Conservation (phyloP, 768 basidiomycete genomes). For the Leccinum truebloodii region DNA sequence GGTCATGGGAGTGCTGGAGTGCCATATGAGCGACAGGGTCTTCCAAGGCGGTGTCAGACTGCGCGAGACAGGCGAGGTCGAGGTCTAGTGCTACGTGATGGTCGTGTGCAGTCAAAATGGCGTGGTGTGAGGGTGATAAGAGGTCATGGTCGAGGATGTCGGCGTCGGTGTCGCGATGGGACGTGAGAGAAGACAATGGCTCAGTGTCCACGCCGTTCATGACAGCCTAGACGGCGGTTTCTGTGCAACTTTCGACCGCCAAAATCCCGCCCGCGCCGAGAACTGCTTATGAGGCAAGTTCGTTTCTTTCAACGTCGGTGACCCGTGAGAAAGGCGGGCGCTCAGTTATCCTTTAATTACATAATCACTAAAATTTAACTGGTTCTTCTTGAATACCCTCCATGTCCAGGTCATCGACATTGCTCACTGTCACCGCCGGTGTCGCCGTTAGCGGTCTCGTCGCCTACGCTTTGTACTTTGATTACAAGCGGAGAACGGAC, state of each 20-base stretch:
- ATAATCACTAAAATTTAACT: constrained; percentile 16
- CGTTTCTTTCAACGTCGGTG: constrained; percentile 25
- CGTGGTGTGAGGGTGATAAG: constrained; percentile 34
- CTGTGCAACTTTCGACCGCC: constrained; percentile 20
- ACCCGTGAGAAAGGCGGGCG: constrained; percentile 22
- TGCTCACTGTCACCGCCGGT: constrained; percentile 40
- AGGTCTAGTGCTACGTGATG: constrained; percentile 34
- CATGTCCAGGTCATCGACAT: constrained; percentile 38
- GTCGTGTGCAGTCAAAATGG: constrained; percentile 29
- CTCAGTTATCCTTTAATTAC: constrained; percentile 22
- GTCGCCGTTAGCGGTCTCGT: constrained; percentile 55
- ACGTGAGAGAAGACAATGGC: constrained; percentile 31
- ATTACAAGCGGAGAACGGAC: constrained; percentile 91
- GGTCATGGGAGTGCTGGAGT: constrained; percentile 33
- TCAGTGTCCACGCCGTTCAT: constrained; percentile 47
- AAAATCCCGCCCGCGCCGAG: constrained; percentile 19
- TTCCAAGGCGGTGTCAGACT: constrained; percentile 29
- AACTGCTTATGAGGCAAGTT: constrained; percentile 24
- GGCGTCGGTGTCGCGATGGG: constrained; percentile 30
- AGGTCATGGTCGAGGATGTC: constrained; percentile 36
- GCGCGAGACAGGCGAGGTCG: constrained; percentile 30
- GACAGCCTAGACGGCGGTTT: constrained; percentile 29
- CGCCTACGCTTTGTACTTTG: constrained; percentile 92
- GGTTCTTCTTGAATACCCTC: constrained; percentile 1
- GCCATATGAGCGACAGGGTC: constrained; percentile 29